Base-by-base conservation (phyloP, 164 flowering plant genomes). In the Brasenia schreberi region DNA sequence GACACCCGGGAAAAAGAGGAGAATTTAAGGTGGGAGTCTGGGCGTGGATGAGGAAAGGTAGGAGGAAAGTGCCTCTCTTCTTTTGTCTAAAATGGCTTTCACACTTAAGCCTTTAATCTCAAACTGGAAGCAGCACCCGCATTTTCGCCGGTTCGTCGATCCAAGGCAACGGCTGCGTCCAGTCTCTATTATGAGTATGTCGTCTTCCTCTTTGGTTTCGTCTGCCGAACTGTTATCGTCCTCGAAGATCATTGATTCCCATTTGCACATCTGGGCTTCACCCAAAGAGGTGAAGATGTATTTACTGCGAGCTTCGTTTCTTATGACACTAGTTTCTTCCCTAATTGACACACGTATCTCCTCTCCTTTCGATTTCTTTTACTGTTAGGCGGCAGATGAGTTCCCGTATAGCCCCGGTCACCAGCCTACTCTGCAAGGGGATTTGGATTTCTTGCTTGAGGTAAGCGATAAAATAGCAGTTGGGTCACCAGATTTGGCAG, bases 211-310 rank as follows among this genome's bases (percentile, higher is more conserved):
- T 49, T 49, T 16, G 3, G 56, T 49, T 49, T 49, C 56, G 12
- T 9, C 56, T 49, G 10, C 56, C 4, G 56, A 9, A 9, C 56
- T 4, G 10, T 33, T 33, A 33, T 64, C 73, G 33, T 11, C 67
- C 60, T 10, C 64, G 65, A 86, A 82, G 73, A 66, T 82, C 64
- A 84, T 89, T 59, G 98, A 92, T 69, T 88, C 98, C 0, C 96
- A 92, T 69, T 77, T 89, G 61, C 96, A 92, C 63, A 83, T 90
- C 3, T 92, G 98, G 98, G 96, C 96, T 17, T 87, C 98, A 64
- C 87, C 93, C 7, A 71, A 85, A 82, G 85, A 88, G 87, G 97
- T 87, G 66, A 71, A n/a, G 7, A 68, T 10, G 19, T 23, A 44
- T 65, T 62, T 33, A 33, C 17, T 16, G 39, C 39, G 39, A 33